Evolutionary conservation across 208 protist genomes (phyloP).

Genomic region (Kentomonas sorsogonicus): DNA sequence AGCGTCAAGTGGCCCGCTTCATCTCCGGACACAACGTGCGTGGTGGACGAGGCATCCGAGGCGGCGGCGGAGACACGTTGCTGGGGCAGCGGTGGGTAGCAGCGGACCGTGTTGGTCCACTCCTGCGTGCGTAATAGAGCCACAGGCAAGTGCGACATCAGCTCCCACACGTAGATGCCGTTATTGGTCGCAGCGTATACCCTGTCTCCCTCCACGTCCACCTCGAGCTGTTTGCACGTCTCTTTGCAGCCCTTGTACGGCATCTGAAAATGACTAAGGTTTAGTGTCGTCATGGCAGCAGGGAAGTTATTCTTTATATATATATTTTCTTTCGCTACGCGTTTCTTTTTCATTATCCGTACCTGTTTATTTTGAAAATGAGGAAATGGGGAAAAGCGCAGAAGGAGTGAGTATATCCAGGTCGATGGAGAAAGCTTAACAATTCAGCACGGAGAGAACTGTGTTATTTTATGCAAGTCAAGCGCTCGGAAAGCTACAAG

Average conservation of each 20-base stretch:
- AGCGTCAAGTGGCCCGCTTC: too few species aligned
- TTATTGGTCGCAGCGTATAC: conserved; percentile 35
- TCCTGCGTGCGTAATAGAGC: conserved; percentile 23
- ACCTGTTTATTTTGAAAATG: conserved; percentile 3
- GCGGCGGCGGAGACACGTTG: too few species aligned
- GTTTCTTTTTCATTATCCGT: too few species aligned
- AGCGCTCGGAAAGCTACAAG: too few species aligned
- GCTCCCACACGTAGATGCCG: conserved; percentile 36
- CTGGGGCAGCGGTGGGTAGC: conserved; percentile 26
- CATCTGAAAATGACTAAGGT: conserved; percentile 18
- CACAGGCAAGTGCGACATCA: conserved; percentile 16
- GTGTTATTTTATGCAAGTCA: too few species aligned
- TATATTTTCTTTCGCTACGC: too few species aligned
- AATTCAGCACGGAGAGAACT: too few species aligned
- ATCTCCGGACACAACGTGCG: too few species aligned
- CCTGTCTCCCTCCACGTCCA: conserved; percentile 25
- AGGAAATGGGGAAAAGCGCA: conserved; percentile 4
- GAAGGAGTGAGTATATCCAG: background rate
- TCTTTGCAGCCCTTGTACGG: conserved; percentile 26
- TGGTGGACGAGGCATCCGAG: too few species aligned
- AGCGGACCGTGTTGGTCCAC: conserved; percentile 44
- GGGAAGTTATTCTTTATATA: too few species aligned
- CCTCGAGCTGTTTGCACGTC: conserved; percentile 31
- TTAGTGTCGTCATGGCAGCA: too few species aligned
- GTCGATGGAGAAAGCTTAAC: background rate